Evolutionary conservation across 169 alveolate genomes (phyloP).

Genomic region (Plasmodium yoelii): DNA sequence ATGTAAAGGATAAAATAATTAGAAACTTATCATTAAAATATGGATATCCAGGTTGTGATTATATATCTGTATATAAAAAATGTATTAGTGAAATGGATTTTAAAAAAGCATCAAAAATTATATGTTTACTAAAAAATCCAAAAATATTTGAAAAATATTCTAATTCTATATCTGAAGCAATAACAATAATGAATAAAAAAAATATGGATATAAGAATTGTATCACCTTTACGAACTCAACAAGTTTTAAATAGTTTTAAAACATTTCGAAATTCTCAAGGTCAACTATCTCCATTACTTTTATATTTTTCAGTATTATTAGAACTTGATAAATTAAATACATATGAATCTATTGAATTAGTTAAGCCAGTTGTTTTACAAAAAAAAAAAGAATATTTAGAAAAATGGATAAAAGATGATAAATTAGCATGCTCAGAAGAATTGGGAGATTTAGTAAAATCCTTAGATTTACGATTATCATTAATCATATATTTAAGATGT

Average conservation of each 20-base stretch:
- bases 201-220: conserved; percentile 63
- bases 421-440: conserved; percentile 97
- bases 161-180: conserved; percentile 54
- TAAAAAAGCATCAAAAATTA: conserved; percentile 73
- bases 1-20: conserved; percentile 56
- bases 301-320: conserved; percentile 97
- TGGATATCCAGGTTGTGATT: conserved; percentile 78
- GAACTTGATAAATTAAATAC: conserved; percentile 96
- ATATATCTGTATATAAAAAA: conserved; percentile 67
- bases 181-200: conserved; percentile 62
- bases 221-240: conserved; percentile 73
- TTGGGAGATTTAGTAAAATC: conserved; percentile 96
- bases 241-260: conserved; percentile 73
- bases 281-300: conserved; percentile 92
- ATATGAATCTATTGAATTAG: conserved; percentile 97
- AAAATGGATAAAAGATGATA: conserved; percentile 97
- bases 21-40: conserved; percentile 57
- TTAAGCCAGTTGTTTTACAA: conserved; percentile 96
- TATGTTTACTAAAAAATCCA: conserved; percentile 65
- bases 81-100: conserved; percentile 76
- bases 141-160: conserved; percentile 66
- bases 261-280: conserved; percentile 58
- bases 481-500: conserved; percentile 89
- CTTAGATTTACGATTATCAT: conserved; percentile 93
- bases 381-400: conserved; percentile 92